Evolutionary conservation across 140 eudicot species (phyloP).

Genomic region (Cichorium intybus): DNA sequence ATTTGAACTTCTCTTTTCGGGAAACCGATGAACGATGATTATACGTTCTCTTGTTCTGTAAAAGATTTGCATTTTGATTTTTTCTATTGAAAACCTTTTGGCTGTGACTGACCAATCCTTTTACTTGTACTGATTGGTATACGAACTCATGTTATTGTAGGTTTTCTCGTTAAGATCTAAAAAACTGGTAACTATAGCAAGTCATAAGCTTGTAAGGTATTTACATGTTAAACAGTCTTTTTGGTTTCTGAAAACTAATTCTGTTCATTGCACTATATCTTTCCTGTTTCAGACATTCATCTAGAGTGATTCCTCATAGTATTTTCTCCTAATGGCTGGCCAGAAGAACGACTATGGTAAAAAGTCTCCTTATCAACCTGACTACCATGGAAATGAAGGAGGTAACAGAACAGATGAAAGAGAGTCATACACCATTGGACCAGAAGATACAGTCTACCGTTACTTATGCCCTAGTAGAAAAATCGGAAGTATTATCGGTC

Average conservation of each 20-base stretch:
- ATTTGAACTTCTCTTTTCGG: background rate
- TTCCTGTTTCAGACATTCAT: background rate
- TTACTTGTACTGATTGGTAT: background rate
- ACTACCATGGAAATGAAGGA: constrained; percentile 44
- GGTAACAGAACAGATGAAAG: constrained; percentile 60
- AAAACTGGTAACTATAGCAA: background rate
- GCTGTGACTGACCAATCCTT: background rate
- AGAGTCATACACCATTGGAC: constrained; percentile 51
- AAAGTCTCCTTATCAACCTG: constrained; percentile 39
- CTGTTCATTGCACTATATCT: background rate
- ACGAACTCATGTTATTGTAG: background rate
- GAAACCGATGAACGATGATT: background rate
- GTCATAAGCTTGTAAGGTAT: background rate
- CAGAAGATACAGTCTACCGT: constrained; percentile 76
- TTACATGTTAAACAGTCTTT: background rate
- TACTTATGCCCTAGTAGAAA: constrained; percentile 69
- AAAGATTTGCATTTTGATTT: constrained; percentile 1
- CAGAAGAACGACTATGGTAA: constrained; percentile 59
- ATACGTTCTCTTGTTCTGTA: background rate
- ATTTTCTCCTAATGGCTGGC: constrained; percentile 46
- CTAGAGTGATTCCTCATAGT: constrained; percentile 3
- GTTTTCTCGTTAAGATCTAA: background rate
- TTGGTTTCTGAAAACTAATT: constrained; percentile 1
- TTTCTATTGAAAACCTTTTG: background rate
- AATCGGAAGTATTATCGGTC: constrained; percentile 77